phyloP scores from a whole-genome alignment of 2,329 filamentous ascomycete species.

The Pseudocercospora eumusae region DNA sequence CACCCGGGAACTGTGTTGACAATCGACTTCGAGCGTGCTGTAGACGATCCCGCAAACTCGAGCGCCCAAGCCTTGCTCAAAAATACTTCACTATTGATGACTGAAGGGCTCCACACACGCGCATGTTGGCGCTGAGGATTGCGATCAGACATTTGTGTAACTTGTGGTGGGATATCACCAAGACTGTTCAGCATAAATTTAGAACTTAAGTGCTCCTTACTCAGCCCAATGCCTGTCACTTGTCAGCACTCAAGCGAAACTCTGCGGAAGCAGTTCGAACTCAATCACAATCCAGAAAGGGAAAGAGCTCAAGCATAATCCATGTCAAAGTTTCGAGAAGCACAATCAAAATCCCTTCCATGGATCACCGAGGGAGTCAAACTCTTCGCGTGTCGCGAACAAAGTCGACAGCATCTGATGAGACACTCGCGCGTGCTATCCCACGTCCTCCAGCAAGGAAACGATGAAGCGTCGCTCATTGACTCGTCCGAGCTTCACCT shows the following conservation, averaged over 20 bases:
- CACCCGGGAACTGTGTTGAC: background rate
- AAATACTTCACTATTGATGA: too few relatives aligned
- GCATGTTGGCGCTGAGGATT: too few relatives aligned
- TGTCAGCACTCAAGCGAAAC: background rate
- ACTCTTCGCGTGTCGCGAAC: background rate
- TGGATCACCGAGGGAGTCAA: background rate
- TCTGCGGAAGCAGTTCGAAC: background rate
- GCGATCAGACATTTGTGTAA: too few relatives aligned
- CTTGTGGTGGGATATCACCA: too few relatives aligned
- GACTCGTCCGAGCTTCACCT: background rate
- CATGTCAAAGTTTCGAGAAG: slow-evolving; percentile 2
- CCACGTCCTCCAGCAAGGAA: background rate
- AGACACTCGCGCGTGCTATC: background rate
- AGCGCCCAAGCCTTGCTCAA: background rate
- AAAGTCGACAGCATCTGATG: background rate
- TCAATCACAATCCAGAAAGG: background rate
- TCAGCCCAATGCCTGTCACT: background rate
- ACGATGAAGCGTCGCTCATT: background rate
- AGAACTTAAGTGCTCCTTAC: background rate
- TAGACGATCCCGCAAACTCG: background rate
- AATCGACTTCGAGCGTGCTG: background rate
- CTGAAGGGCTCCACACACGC: too few relatives aligned
- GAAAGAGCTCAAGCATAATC: background rate
- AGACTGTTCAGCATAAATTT: too few relatives aligned
- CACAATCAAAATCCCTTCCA: background rate